A percentile compares a stretch with the other conserved stretches of the same genome.
These are phyloP conservation scores for Alternaria postmessia DNA, from an alignment of 2,329 filamentous ascomycete species.

Conservation along the genomic window DNA sequence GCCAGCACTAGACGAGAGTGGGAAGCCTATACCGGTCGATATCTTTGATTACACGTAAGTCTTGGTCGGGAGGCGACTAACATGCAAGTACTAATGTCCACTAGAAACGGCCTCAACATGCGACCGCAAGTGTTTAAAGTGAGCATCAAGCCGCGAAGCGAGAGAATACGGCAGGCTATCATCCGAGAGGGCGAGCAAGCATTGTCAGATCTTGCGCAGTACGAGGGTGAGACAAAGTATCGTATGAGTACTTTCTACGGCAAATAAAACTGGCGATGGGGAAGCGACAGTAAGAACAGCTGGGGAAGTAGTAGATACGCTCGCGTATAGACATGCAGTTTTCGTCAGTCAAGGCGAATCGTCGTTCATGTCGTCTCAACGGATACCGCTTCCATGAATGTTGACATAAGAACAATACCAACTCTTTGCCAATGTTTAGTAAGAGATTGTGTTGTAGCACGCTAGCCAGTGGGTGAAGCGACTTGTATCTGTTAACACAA, in stretches of 20 bases:
- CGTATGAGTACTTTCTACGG: constrained; percentile 55
- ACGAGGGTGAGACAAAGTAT: constrained; percentile 66
- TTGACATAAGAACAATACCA: neutral
- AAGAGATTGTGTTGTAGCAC: too few species aligned
- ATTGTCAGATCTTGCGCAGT: constrained; percentile 60
- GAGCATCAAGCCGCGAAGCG: constrained; percentile 60
- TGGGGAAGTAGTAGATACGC: neutral
- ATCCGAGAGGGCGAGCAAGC: constrained; percentile 63
- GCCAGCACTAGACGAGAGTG: constrained; percentile 51
- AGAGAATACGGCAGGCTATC: constrained; percentile 60
- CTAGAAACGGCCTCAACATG: constrained; percentile 66
- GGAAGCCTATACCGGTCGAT: constrained; percentile 61
- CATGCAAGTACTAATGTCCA: constrained; percentile 9
- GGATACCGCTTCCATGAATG: neutral
- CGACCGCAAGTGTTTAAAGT: constrained; percentile 65
- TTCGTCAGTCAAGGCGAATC: neutral
- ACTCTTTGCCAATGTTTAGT: neutral
- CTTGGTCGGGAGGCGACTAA: neutral
- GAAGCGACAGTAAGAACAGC: too few species aligned
- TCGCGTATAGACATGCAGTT: neutral
- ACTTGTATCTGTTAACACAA: too few species aligned
- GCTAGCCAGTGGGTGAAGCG: too few species aligned
- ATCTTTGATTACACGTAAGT: constrained; percentile 64
- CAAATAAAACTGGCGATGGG: constrained; percentile 12
- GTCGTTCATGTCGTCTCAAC: neutral